These are phyloP conservation scores for Kodamaea sp. DNA, from an alignment of 1,139 yeast species.

Conservation along the genomic window DNA sequence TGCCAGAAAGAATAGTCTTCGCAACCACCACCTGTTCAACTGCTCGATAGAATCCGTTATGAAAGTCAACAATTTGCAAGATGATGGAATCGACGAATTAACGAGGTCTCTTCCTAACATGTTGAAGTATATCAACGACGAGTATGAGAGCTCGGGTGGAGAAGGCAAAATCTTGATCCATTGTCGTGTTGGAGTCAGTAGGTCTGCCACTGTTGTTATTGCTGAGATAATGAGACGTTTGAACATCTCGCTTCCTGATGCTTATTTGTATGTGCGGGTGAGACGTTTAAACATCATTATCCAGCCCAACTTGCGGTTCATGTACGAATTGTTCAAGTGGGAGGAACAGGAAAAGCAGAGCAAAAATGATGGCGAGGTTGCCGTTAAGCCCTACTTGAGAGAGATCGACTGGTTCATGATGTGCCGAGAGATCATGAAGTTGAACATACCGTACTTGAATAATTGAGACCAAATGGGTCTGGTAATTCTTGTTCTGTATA, in stretches of 20 bases:
- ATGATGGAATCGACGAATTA: slow-evolving; percentile 50
- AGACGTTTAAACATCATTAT: slow-evolving; percentile 48
- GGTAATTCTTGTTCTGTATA: not conserved
- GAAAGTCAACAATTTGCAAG: slow-evolving; percentile 48
- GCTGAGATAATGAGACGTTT: slow-evolving; percentile 50
- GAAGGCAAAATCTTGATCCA: slow-evolving; percentile 43
- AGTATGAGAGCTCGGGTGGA: slow-evolving; percentile 28
- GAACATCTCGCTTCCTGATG: slow-evolving; percentile 38
- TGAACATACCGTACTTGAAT: slow-evolving; percentile 63
- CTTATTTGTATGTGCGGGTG: slow-evolving; percentile 48
- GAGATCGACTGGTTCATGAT: slow-evolving; percentile 90
- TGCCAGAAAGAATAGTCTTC: slow-evolving; percentile 2
- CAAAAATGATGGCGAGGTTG: slow-evolving; percentile 14
- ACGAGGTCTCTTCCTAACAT: slow-evolving; percentile 36
- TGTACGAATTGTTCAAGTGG: slow-evolving; percentile 54
- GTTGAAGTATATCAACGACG: slow-evolving; percentile 38
- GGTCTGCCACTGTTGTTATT: slow-evolving; percentile 51
- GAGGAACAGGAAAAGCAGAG: slow-evolving; percentile 35
- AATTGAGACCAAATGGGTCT: slow-evolving; percentile 1
- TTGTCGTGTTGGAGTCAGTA: slow-evolving; percentile 53
- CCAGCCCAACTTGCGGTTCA: slow-evolving; percentile 49
- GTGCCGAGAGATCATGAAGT: slow-evolving; percentile 77
- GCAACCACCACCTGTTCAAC: slow-evolving; percentile 6
- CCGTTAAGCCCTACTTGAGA: slow-evolving; percentile 38
- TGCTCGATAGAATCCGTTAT: slow-evolving; percentile 34